Evolutionary conservation across 805 yeast species (phyloP).

Genomic region (Saitoella complicata): DNA sequence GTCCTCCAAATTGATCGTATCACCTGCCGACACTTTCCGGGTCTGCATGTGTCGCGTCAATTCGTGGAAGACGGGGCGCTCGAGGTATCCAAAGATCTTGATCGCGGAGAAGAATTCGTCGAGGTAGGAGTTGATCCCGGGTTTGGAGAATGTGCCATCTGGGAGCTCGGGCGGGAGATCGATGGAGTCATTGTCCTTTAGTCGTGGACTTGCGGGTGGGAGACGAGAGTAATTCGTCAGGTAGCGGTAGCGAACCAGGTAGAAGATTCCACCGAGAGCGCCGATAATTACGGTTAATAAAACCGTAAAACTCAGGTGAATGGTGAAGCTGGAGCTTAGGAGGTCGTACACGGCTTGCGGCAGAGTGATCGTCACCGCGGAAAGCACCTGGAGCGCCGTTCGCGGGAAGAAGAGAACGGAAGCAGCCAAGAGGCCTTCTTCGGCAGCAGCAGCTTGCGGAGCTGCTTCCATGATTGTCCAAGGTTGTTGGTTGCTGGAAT

Average conservation of each 20-base stretch:
- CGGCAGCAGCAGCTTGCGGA: no score
- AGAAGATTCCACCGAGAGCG: slow-evolving; percentile 22
- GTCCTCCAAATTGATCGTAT: slow-evolving; percentile 55
- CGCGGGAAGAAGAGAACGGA: no score
- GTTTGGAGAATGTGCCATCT: slow-evolving; percentile 19
- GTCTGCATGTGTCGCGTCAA: slow-evolving; percentile 85
- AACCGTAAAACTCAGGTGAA: no score
- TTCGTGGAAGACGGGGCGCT: slow-evolving; percentile 80
- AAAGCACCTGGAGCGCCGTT: no score
- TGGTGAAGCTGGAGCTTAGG: no score
- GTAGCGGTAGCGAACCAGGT: slow-evolving; percentile 44
- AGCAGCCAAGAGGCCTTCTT: no score
- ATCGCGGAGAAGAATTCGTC: slow-evolving; percentile 85
- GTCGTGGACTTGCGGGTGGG: slow-evolving; percentile 27
- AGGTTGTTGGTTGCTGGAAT: no score
- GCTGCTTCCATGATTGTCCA: no score
- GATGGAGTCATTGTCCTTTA: slow-evolving; percentile 27
- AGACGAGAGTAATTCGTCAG: slow-evolving; percentile 46
- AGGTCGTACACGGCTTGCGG: no score
- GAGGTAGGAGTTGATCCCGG: slow-evolving; percentile 46
- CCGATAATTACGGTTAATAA: slow-evolving; percentile 9
- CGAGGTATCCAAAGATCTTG: slow-evolving; percentile 85
- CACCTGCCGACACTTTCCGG: slow-evolving; percentile 62
- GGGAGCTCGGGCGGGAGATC: slow-evolving; percentile 30
- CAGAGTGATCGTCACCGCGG: no score